Percentiles rank a stretch among this genome's conserved stretches.
These are phyloP conservation scores for Backusella westeae DNA, from an alignment of 192 early-diverging fungal genomes.

Conservation along the genomic window DNA sequence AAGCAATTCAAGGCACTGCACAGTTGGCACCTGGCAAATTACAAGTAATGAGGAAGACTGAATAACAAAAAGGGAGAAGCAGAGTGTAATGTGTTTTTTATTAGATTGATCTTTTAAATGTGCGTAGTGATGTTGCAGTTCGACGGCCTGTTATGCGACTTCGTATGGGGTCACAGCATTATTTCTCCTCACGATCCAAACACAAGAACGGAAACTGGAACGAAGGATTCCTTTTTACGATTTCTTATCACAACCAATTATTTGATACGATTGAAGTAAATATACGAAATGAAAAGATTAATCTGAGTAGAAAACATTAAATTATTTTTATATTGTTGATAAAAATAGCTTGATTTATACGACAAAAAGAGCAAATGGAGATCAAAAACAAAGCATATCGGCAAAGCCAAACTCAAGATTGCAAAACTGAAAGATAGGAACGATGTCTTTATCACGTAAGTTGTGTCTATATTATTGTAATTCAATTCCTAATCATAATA, in stretches of 20 bases:
- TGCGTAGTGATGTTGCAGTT: slow-evolving; percentile 20
- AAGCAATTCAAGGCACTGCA: slow-evolving; percentile 4
- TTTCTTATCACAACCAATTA: slow-evolving; percentile 77
- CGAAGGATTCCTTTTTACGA: slow-evolving; percentile 69
- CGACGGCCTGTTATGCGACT: slow-evolving; percentile 27
- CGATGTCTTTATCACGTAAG: slow-evolving; percentile 41
- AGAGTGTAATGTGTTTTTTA: background rate
- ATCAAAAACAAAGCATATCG: slow-evolving; percentile 33
- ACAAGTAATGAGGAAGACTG: slow-evolving; percentile 12
- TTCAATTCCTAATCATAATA: too few relatives aligned
- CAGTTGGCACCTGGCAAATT: slow-evolving; percentile 27
- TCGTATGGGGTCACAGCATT: slow-evolving; percentile 36
- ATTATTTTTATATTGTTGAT: slow-evolving; percentile 5
- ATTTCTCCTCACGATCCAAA: slow-evolving; percentile 47
- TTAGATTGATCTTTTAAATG: slow-evolving; percentile 39
- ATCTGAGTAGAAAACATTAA: background rate
- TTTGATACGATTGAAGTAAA: slow-evolving; percentile 65
- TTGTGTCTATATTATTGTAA: background rate
- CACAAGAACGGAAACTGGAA: slow-evolving; percentile 64
- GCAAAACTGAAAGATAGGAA: slow-evolving; percentile 20
- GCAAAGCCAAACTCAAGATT: slow-evolving; percentile 38
- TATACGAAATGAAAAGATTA: background rate
- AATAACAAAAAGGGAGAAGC: background rate
- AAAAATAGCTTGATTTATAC: slow-evolving; percentile 36
- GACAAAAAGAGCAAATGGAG: slow-evolving; percentile 34